Percentiles rank a stretch among this genome's conserved stretches.
These are phyloP conservation scores for Sporothrix brasiliensis DNA, from an alignment of 2,329 filamentous ascomycete genomes.

Conservation along the genomic window DNA sequence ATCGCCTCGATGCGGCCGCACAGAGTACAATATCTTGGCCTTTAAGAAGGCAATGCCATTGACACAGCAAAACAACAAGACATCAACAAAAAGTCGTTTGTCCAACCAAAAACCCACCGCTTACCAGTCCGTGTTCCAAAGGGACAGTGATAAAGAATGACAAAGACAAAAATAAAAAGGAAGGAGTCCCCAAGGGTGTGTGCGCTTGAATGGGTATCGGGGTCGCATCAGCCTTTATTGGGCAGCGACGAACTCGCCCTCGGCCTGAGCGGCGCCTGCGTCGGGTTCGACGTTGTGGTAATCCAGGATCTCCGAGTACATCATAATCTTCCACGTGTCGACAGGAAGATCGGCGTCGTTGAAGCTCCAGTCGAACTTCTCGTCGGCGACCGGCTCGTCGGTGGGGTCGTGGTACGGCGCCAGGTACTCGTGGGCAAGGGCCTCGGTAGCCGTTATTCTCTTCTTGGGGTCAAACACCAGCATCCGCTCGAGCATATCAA, in stretches of 20 bases:
- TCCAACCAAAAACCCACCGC: neutral
- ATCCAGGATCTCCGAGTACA: constrained; percentile 97
- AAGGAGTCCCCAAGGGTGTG: no score
- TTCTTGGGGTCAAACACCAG: constrained; percentile 98
- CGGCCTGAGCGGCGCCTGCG: constrained; percentile 38
- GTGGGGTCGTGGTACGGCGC: constrained; percentile 96
- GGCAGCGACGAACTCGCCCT: constrained; percentile 17
- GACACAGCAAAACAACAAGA: neutral
- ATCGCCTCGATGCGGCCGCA: neutral
- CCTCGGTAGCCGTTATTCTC: constrained; percentile 83
- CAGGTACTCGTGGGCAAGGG: constrained; percentile 89
- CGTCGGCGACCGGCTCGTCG: constrained; percentile 91
- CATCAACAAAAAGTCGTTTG: neutral
- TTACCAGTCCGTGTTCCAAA: neutral
- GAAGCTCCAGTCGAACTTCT: constrained; percentile 99
- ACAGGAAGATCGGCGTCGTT: constrained; percentile 97
- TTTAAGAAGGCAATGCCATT: neutral
- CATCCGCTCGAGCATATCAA: constrained; percentile 94
- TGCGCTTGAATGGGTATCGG: neutral
- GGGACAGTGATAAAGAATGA: neutral
- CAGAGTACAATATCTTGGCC: neutral
- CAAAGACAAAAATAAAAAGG: neutral
- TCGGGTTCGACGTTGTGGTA: constrained; percentile 87
- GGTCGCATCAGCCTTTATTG: constrained; percentile 15
- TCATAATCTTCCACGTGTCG: constrained; percentile 99